Evolutionary conservation across 345 rosid species (phyloP).

Genomic region (Hibiscus mutabilis): DNA sequence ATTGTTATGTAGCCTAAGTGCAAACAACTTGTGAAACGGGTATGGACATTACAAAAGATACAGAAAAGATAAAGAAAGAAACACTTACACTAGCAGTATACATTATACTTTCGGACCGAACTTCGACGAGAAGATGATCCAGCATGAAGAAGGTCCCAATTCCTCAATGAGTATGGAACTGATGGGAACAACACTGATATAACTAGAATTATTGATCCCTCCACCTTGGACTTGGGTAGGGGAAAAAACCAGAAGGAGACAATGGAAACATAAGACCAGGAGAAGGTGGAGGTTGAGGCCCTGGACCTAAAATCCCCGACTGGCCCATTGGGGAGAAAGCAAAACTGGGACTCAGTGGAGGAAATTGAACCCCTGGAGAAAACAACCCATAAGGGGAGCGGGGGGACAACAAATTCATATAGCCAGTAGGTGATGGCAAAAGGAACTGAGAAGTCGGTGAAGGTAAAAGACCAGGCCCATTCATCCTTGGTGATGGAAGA

Average conservation of each 20-base stretch:
- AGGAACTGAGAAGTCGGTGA: conserved; percentile 84
- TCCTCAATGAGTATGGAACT: conserved; percentile 15
- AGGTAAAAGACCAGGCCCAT: conserved; percentile 53
- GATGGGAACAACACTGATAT: conserved; percentile 3
- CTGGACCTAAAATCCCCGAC: conserved; percentile 67
- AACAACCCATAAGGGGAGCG: conserved; percentile 64
- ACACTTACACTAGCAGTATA: conserved; percentile 20
- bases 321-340: conserved; percentile 60
- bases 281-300: conserved; percentile 77
- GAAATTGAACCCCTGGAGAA: conserved; percentile 79
- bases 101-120: conserved; percentile 16
- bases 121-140: conserved; percentile 7
- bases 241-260: conserved; percentile 67
- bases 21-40: conserved; percentile 19
- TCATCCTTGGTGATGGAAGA: conserved; percentile 54
- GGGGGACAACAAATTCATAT: conserved; percentile 59
- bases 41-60: conserved; percentile 15
- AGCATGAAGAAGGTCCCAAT: conserved; percentile 12
- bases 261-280: conserved; percentile 63
- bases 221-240: conserved; percentile 78
- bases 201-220: conserved; percentile 39
- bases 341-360: conserved; percentile 68
- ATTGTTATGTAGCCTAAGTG: conserved; percentile 12
- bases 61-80: neutral
- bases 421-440: conserved; percentile 61